These are phyloP conservation scores for Gossypium gossypioides DNA, from an alignment of 441 rosid species.

Conservation along the genomic window DNA sequence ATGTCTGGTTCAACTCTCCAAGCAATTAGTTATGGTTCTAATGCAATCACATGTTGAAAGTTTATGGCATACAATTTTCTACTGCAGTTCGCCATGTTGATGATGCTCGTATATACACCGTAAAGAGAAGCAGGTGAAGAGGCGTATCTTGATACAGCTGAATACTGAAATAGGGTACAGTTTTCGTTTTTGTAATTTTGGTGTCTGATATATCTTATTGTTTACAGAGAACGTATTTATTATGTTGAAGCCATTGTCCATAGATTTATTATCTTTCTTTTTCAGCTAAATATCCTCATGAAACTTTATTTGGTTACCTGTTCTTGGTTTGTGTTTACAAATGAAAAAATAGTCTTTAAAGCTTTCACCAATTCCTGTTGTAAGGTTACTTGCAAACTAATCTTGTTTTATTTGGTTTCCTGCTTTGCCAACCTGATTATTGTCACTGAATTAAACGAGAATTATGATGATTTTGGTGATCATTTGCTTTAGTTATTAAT, in stretches of 20 bases:
- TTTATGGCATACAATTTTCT: background rate
- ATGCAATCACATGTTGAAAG: constrained; percentile 51
- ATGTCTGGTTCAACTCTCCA: constrained; percentile 67
- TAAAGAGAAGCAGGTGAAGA: background rate
- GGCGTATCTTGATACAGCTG: background rate
- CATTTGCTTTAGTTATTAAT: background rate
- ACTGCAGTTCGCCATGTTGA: background rate
- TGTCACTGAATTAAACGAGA: background rate
- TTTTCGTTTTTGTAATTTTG: background rate
- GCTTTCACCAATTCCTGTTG: background rate
- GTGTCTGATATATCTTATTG: background rate
- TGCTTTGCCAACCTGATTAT: background rate
- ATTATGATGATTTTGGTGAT: background rate
- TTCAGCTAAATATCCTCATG: background rate
- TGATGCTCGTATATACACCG: background rate
- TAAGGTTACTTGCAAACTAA: background rate
- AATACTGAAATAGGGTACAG: constrained; percentile 16
- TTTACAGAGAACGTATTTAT: background rate
- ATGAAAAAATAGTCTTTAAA: background rate
- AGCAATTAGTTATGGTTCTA: constrained; percentile 82
- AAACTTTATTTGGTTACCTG: background rate
- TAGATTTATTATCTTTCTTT: background rate
- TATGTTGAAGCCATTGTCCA: background rate
- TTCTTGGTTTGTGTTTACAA: background rate
- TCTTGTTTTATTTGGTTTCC: background rate